These are phyloP conservation scores for Tetrahymena borealis DNA, from an alignment of 73 alveolate genomes.

Conservation along the genomic window DNA sequence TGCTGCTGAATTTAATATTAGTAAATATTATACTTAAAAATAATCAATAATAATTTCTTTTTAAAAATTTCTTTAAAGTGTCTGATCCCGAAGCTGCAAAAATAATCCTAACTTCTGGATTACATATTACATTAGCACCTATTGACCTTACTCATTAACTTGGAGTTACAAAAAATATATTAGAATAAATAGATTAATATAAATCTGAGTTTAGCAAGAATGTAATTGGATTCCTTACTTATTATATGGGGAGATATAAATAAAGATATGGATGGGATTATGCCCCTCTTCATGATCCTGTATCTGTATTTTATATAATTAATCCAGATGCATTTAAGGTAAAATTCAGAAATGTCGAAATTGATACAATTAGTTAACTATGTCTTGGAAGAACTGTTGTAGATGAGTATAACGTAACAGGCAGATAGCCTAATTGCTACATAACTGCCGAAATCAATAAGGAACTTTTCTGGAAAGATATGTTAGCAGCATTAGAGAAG, in stretches of 20 bases:
- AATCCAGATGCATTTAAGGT: background rate
- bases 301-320: background rate
- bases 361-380: background rate
- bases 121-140: background rate
- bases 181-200: background rate
- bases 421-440: background rate
- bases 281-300: background rate
- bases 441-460: background rate
- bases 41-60: background rate
- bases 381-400: background rate
- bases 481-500: background rate
- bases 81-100: background rate
- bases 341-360: background rate
- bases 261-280: constrained; percentile 3
- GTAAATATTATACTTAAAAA: background rate
- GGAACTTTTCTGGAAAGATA: background rate
- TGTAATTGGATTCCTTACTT: background rate
- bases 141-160: background rate
- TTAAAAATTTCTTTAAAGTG: background rate
- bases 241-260: background rate
- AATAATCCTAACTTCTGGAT: background rate
- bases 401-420: background rate
- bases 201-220: background rate
- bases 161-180: background rate
- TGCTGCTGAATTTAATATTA: constrained; percentile 24